These are phyloP conservation scores for Stagonosporopsis vannaccii DNA, from an alignment of 2,329 filamentous ascomycete species.

Conservation along the genomic window DNA sequence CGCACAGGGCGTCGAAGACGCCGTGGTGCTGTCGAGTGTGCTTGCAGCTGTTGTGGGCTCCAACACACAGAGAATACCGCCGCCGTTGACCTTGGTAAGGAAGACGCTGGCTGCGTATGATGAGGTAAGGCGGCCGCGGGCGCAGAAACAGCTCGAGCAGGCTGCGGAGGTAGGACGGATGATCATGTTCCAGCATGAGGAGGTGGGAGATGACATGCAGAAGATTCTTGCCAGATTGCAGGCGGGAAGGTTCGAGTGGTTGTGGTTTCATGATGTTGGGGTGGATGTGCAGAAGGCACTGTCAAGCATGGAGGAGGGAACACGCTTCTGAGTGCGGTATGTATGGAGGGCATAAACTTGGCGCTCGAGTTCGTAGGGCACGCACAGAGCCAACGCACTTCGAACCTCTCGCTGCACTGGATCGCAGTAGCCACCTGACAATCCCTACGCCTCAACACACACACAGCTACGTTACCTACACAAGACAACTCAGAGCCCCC, in stretches of 20 bases:
- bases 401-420: no score
- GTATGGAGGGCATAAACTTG: no score
- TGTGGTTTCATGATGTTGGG: conserved; percentile 12
- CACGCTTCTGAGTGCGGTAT: no score
- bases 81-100: no score
- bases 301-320: background rate
- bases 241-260: conserved; percentile 4
- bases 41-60: conserved; percentile 9
- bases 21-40: conserved; percentile 33
- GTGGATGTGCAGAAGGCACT: background rate
- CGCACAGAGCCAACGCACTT: no score
- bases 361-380: no score
- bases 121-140: conserved; percentile 29
- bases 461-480: no score
- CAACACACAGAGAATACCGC: no score
- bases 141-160: conserved; percentile 33
- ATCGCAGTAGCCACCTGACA: no score
- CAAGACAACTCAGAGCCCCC: no score
- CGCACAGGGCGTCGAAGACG: conserved; percentile 41
- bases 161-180: conserved; percentile 20
- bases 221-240: conserved; percentile 8
- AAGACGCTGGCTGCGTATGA: conserved; percentile 34
- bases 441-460: no score
- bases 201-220: conserved; percentile 20
- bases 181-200: conserved; percentile 25